Base-by-base conservation (phyloP, 768 basidiomycete genomes). In the Roridomyces roridus region DNA sequence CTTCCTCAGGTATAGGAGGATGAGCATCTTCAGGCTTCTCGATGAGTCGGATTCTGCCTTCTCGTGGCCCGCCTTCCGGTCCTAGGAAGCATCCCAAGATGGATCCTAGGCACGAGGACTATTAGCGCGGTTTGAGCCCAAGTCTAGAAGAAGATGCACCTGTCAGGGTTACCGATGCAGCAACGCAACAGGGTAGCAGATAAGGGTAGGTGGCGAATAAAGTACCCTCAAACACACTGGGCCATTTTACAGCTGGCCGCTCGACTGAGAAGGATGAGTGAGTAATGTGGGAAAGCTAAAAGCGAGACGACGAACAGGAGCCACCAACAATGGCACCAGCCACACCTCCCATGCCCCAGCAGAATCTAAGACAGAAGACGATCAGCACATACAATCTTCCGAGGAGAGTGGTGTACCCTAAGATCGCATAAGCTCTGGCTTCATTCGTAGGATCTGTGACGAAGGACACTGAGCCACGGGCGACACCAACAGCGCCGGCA, bases 341-440 rank as follows among this genome's bases (percentile, higher is more conserved):
- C 12, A 95, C 92, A 83, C 96, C 97, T 58, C 96, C 97, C 62
- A 98, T 84, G 57, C 95, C 96, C 97, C 96, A 97, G 63, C 88
- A 92, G 71, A 96, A 97, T 11, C 91, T 93, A 53, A 26, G 52
- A 45, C 55, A 28, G 37, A 45, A 48, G 44, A 25, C 39, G 51
- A 56, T 46, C 46, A 60, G 40, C 40, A 37, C 36, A 28, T 21
- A 51, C 55, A 4, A 39, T 35, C 36, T 46, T 24, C 29, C 44
- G 40, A 42, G 26, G 29, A 35, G 43, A 63, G n/a, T 35, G 39
- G 29, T 74, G 62, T 60, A 90, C 85, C 95, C 96, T 43, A 98
- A 78, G 54, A 96, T 91, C 42, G 95, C 93, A 71, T 98, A 98
- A 21, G 96, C 97, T 63, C 94, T 83, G 23, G 91, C 91, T 72